Conservation (phyloP, 2,329 filamentous ascomycete species). For the Penicillium verrucosum region DNA sequence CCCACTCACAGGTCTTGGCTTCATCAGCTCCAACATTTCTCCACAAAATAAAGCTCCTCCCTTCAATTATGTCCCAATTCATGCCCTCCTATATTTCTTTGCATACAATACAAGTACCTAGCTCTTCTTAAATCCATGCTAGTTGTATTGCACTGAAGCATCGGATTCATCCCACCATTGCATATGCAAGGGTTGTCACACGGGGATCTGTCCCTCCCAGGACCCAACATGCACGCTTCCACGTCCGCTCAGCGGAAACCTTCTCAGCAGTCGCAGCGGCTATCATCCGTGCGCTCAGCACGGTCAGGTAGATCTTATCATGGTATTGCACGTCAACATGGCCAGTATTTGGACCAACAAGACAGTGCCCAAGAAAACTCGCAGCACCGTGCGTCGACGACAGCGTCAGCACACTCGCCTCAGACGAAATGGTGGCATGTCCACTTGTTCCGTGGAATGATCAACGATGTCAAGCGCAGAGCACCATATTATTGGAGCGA, state of each 20-base stretch:
- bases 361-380: constrained; percentile 4
- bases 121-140: not conserved
- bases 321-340: constrained; percentile 10
- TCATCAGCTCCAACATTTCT: constrained; percentile 12
- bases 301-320: constrained; percentile 16
- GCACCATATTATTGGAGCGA: constrained; percentile 77
- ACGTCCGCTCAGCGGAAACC: constrained; percentile 25
- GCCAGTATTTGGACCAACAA: constrained; percentile 6
- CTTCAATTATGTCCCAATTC: not conserved
- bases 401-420: constrained; percentile 15
- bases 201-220: constrained; percentile 25
- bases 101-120: not conserved
- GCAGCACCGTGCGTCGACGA: constrained; percentile 9
- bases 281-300: constrained; percentile 20
- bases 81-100: not conserved
- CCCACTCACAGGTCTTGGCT: constrained; percentile 10
- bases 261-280: constrained; percentile 26
- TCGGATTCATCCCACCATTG: not conserved
- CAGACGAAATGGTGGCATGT: constrained; percentile 67
- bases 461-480: constrained; percentile 70
- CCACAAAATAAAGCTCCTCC: constrained; percentile 9
- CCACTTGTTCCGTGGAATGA: constrained; percentile 72
- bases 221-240: constrained; percentile 29
- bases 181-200: constrained; percentile 17
- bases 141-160: not conserved